These are phyloP conservation scores for Solanum hybrid DNA, from an alignment of 305 asterid genomes.

Conservation along the genomic window DNA sequence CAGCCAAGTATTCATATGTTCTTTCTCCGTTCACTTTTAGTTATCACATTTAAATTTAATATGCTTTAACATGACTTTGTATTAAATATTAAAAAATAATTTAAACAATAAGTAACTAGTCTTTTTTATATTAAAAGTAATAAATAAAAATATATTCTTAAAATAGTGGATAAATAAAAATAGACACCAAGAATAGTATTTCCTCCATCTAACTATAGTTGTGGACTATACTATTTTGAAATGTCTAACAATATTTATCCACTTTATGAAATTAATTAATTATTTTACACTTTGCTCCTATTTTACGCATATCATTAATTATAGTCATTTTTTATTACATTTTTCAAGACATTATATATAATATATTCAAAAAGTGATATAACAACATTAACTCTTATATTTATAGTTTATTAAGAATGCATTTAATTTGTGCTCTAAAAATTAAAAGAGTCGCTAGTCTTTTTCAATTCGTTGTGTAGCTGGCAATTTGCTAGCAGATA, in stretches of 20 bases:
- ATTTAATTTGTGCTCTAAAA: neutral
- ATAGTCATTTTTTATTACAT: no score
- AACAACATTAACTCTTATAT: no score
- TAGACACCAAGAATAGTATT: no score
- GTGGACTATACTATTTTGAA: no score
- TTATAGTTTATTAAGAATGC: neutral
- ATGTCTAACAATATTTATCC: no score
- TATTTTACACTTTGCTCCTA: no score
- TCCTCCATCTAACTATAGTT: no score
- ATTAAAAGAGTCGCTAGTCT: neutral
- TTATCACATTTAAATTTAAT: neutral
- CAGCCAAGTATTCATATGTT: neutral
- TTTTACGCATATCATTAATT: no score
- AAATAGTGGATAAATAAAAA: neutral
- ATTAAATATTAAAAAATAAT: neutral
- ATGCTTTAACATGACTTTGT: no score
- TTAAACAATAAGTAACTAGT: neutral
- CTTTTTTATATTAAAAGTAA: neutral
- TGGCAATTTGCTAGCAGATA: neutral
- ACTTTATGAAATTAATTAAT: no score
- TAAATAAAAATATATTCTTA: neutral
- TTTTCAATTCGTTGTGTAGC: neutral
- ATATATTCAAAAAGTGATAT: no score
- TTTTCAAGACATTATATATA: no score
- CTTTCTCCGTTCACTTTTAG: neutral